These are phyloP conservation scores for Strobilomyces echinocephalus DNA, from an alignment of 768 basidiomycete species.

Conservation along the genomic window DNA sequence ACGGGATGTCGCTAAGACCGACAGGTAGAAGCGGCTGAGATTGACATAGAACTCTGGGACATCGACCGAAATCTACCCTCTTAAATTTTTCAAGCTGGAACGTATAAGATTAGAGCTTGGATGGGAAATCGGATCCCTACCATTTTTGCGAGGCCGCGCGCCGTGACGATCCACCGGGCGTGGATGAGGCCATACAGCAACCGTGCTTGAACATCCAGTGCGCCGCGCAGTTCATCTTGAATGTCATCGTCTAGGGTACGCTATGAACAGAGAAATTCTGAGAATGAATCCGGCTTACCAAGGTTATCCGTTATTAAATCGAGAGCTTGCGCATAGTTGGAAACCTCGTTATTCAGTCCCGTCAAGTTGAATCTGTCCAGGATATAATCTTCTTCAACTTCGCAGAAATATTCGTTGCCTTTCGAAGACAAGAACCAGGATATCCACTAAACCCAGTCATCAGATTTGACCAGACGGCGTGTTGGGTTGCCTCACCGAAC, in stretches of 20 bases:
- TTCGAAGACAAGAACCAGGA: slow-evolving; percentile 97
- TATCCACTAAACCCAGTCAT: slow-evolving; percentile 66
- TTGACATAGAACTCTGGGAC: slow-evolving; percentile 95
- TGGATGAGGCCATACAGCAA: slow-evolving; percentile 95
- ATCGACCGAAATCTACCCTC: slow-evolving; percentile 96
- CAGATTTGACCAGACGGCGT: slow-evolving; percentile 14
- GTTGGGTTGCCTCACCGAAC: slow-evolving; percentile 25
- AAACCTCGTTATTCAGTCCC: slow-evolving; percentile 92
- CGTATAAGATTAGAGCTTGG: not conserved
- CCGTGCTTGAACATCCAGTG: slow-evolving; percentile 89
- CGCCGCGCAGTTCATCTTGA: slow-evolving; percentile 88
- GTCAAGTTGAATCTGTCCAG: slow-evolving; percentile 98
- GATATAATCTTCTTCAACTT: slow-evolving; percentile 99
- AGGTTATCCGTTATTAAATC: slow-evolving; percentile 95
- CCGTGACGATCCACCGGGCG: slow-evolving; percentile 95
- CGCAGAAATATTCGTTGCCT: slow-evolving; percentile 99
- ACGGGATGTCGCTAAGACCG: slow-evolving; percentile 94
- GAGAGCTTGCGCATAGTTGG: slow-evolving; percentile 89
- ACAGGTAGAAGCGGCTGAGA: slow-evolving; percentile 93
- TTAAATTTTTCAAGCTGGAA: slow-evolving; percentile 92
- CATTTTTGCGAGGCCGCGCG: slow-evolving; percentile 93
- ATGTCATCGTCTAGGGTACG: slow-evolving; percentile 75
- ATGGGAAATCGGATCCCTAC: slow-evolving; percentile 37
- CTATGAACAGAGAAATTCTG: not conserved
- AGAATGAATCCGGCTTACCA: slow-evolving; percentile 48